Base-by-base conservation (phyloP, 495 filamentous ascomycete species). In the Bacidia gigantensis region DNA sequence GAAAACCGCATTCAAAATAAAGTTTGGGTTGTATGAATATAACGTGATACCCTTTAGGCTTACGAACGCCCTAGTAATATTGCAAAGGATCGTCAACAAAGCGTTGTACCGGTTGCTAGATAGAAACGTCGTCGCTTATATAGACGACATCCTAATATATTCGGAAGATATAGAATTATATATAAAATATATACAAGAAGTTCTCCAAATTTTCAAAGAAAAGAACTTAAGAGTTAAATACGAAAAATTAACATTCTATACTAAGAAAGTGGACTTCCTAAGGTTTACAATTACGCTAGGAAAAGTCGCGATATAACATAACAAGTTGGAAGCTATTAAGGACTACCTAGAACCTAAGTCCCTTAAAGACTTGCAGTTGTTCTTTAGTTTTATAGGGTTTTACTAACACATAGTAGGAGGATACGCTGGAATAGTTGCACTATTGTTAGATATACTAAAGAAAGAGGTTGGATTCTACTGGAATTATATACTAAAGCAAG, bases 11-110 rank as follows among this genome's bases (percentile, higher is more conserved):
- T 58, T 58, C 25, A 21, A 12, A 23, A 58, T 9, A 2, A 3
- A 23, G 11, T 58, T 50, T 21, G 39, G 21, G 7, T 23, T 26
- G 1, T 46, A 39, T 35, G 55, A 69, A 45, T 71, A 63, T 41
- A 22, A 49, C 0, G 62, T 71, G 0, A 44, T 68, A 43, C 61
- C 62, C 1, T 71, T 72, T 53, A 52, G 60, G 0, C 44, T 72
- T 0, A 64, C 35, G 0, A 59, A 62, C 22, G 52, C 46, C 0
- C 60, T 55, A 11, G 40, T 52, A 0, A 64, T 55, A 0, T 71
- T 61, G 25, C 54, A 71, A 26, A 14, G 47, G 0, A 64, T 51
- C 24, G 67, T 68, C 17, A 68, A 71, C 46, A 18, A 62, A 38
- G 53, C 49, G 2, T 45, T 69, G 0, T n/a, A 20, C 1, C 55